These are phyloP conservation scores for Osmanthus fragrans DNA, from an alignment of 257 asterid genomes.

Conservation along the genomic window DNA sequence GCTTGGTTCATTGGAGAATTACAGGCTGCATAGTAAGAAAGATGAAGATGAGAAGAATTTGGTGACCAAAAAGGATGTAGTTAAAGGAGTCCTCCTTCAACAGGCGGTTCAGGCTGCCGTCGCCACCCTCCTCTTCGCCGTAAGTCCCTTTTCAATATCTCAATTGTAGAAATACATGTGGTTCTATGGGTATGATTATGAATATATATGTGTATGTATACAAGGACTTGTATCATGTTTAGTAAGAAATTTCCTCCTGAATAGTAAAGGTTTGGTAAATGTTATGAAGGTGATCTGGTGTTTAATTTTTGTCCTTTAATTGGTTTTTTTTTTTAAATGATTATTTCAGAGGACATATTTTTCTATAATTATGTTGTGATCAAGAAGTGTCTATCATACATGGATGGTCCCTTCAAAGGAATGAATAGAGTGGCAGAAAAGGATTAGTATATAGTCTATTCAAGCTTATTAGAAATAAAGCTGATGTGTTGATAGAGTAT, in stretches of 20 bases:
- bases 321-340: neutral
- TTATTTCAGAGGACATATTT: neutral
- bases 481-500: too few relatives aligned
- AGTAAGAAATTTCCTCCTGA: neutral
- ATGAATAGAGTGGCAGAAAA: too few relatives aligned
- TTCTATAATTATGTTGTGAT: neutral
- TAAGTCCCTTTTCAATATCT: slow-evolving; percentile 27
- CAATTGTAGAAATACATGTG: neutral
- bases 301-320: neutral
- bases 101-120: slow-evolving; percentile 86
- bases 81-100: slow-evolving; percentile 88
- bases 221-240: neutral
- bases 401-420: too few relatives aligned
- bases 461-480: too few relatives aligned
- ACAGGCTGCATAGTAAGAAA: slow-evolving; percentile 70
- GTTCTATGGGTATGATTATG: neutral
- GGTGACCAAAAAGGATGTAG: slow-evolving; percentile 70
- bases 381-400: neutral
- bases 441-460: too few relatives aligned
- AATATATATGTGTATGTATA: neutral
- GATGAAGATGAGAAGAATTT: slow-evolving; percentile 95
- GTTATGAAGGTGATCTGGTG: neutral
- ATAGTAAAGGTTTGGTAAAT: neutral
- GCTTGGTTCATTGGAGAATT: slow-evolving; percentile 64
- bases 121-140: slow-evolving; percentile 78